Evolutionary conservation across 75 land plant species (phyloP).

Genomic region (Pseudotsuga menziesii): DNA sequence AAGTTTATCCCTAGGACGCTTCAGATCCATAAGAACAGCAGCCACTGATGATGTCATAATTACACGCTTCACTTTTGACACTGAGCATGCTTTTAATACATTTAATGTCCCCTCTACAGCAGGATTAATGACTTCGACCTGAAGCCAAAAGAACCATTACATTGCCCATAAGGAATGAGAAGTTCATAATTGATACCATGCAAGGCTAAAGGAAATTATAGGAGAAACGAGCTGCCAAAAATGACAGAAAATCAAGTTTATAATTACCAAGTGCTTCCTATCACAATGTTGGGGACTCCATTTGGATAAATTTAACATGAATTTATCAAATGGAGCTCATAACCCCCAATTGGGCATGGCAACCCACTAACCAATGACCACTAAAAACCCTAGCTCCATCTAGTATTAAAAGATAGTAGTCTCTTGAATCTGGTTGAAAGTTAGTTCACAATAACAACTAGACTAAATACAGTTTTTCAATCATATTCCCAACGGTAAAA

Average conservation of each 20-base stretch:
- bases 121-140: slow-evolving; percentile 67
- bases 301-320: neutral
- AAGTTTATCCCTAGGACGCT: slow-evolving; percentile 31
- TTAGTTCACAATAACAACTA: neutral
- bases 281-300: neutral
- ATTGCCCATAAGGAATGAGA: neutral
- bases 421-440: neutral
- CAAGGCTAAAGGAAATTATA: neutral
- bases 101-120: slow-evolving; percentile 77
- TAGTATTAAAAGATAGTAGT: neutral
- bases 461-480: neutral
- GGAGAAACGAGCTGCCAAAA: neutral
- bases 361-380: neutral
- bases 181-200: neutral
- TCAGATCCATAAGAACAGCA: slow-evolving; percentile 42
- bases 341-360: neutral
- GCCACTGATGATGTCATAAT: slow-evolving; percentile 65
- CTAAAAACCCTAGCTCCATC: neutral
- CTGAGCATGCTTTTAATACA: slow-evolving; percentile 66
- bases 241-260: neutral
- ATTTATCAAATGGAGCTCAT: neutral
- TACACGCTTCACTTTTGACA: slow-evolving; percentile 55
- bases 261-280: neutral
- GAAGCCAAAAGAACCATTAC: slow-evolving; percentile 12
- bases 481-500: neutral